Evolutionary conservation across 768 basidiomycete species (phyloP).

Genomic region (Aureoboletus auriporus): DNA sequence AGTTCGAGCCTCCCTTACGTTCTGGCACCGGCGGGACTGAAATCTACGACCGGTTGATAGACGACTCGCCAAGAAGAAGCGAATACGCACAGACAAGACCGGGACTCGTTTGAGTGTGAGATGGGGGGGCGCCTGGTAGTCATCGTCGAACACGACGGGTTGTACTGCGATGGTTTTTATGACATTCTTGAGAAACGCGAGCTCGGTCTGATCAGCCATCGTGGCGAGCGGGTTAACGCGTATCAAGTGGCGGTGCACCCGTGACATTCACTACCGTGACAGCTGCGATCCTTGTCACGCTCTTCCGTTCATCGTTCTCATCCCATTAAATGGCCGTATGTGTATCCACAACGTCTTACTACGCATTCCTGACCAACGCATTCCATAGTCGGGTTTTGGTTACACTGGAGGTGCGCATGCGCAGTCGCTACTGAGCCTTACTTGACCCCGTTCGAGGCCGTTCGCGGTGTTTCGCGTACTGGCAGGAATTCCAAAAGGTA

Average conservation of each 20-base stretch:
- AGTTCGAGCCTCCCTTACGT: slow-evolving; percentile 33
- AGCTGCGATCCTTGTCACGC: slow-evolving; percentile 11
- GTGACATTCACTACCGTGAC: slow-evolving; percentile 23
- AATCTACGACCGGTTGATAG: slow-evolving; percentile 38
- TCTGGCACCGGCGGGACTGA: slow-evolving; percentile 59
- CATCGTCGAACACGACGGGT: slow-evolving; percentile 64
- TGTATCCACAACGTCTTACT: slow-evolving; percentile 2
- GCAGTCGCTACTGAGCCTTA: not conserved
- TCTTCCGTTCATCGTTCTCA: slow-evolving; percentile 6
- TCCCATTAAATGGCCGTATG: slow-evolving; percentile 37
- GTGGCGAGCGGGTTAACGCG: not conserved
- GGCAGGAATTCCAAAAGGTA: slow-evolving; percentile 87
- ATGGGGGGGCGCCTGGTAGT: slow-evolving; percentile 71
- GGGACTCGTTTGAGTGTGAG: slow-evolving; percentile 68
- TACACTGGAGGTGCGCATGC: slow-evolving; percentile 53
- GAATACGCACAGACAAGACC: slow-evolving; percentile 54
- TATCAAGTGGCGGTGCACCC: slow-evolving; percentile 19
- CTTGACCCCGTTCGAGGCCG: slow-evolving; percentile 47
- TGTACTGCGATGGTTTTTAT: slow-evolving; percentile 61
- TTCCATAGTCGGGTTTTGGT: slow-evolving; percentile 57
- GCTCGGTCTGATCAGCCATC: slow-evolving; percentile 56
- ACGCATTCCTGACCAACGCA: slow-evolving; percentile 9
- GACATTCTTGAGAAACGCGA: slow-evolving; percentile 64
- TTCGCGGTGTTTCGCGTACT: slow-evolving; percentile 84
- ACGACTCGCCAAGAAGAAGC: not conserved